phyloP scores from a whole-genome alignment of 2,329 filamentous ascomycete species.

The Tolypocladium inflatum region DNA sequence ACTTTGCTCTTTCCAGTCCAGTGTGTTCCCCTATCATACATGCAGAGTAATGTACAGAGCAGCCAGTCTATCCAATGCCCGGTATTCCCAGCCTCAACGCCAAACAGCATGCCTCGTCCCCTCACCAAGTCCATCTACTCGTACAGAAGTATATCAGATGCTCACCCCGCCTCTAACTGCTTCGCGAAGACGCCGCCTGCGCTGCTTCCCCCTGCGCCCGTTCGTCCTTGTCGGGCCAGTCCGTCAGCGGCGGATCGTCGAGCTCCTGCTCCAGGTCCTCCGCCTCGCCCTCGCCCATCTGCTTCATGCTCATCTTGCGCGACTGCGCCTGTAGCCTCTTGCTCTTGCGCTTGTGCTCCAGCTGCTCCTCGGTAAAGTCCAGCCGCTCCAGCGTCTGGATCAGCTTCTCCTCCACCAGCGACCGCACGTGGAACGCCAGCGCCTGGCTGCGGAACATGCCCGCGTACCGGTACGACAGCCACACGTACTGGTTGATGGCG shows the following conservation, averaged over 20 bases:
- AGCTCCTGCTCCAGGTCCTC: slow-evolving; percentile 9
- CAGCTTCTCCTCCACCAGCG: slow-evolving; percentile 68
- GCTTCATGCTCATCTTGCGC: slow-evolving; percentile 4
- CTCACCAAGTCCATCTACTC: background rate
- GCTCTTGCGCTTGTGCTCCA: slow-evolving; percentile 14
- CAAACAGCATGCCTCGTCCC: background rate
- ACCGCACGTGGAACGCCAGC: slow-evolving; percentile 72
- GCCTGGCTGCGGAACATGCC: slow-evolving; percentile 68
- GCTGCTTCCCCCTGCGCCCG: background rate
- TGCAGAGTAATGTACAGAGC: background rate
- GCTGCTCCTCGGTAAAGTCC: slow-evolving; percentile 30
- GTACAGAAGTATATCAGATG: background rate
- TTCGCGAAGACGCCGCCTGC: background rate
- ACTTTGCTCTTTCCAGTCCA: background rate
- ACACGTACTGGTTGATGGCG: slow-evolving; percentile 75
- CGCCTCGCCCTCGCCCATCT: slow-evolving; percentile 6
- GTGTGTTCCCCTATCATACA: background rate
- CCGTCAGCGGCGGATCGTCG: slow-evolving; percentile 8
- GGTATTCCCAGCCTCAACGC: background rate
- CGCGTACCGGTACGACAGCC: slow-evolving; percentile 83
- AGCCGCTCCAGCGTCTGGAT: slow-evolving; percentile 37
- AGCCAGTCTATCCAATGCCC: background rate
- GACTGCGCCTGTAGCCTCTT: slow-evolving; percentile 12
- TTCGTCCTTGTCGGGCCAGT: background rate
- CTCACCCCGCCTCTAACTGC: background rate